A percentile compares a stretch with the other conserved stretches of the same genome.
These are phyloP conservation scores for Peronospora destructor DNA, from an alignment of 352 stramenopile genomes.

Conservation along the genomic window DNA sequence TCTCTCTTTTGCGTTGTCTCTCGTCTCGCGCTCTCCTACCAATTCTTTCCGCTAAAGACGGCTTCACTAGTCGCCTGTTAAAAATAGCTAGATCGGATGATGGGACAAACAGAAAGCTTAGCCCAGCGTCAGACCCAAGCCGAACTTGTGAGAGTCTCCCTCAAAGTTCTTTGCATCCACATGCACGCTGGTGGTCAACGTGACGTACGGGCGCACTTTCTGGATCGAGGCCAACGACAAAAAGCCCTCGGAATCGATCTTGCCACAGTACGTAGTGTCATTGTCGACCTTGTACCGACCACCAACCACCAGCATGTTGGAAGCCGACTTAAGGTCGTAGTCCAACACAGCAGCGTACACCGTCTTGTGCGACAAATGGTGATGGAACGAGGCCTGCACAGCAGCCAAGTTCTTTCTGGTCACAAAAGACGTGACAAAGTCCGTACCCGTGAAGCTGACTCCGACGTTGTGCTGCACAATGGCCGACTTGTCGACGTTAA, in stretches of 20 bases:
- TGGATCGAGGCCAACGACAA: constrained; percentile 70
- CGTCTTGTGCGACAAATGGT: constrained; percentile 69
- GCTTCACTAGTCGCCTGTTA: constrained; percentile 12
- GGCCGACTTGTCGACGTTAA: constrained; percentile 78
- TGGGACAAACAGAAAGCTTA: constrained; percentile 33
- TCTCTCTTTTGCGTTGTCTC: constrained; percentile 36
- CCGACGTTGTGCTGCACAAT: constrained; percentile 76
- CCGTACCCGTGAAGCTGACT: constrained; percentile 53
- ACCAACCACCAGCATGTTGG: constrained; percentile 72
- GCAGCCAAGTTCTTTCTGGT: constrained; percentile 81
- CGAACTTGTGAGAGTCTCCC: constrained; percentile 82
- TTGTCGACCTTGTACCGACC: constrained; percentile 68
- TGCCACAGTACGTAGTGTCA: constrained; percentile 75
- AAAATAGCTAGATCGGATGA: constrained; percentile 11
- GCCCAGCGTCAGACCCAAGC: constrained; percentile 65
- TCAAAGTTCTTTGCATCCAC: constrained; percentile 85
- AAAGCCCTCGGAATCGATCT: constrained; percentile 80
- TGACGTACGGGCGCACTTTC: constrained; percentile 68
- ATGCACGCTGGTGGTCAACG: constrained; percentile 69
- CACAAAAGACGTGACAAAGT: constrained; percentile 65
- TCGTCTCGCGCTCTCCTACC: constrained; percentile 19
- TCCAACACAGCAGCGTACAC: constrained; percentile 73
- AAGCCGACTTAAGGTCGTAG: constrained; percentile 79
- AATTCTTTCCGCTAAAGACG: constrained; percentile 6
- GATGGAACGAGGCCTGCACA: constrained; percentile 76